These are phyloP conservation scores for Escallonia herrerae DNA, from an alignment of 129 eudicot species.

Conservation along the genomic window DNA sequence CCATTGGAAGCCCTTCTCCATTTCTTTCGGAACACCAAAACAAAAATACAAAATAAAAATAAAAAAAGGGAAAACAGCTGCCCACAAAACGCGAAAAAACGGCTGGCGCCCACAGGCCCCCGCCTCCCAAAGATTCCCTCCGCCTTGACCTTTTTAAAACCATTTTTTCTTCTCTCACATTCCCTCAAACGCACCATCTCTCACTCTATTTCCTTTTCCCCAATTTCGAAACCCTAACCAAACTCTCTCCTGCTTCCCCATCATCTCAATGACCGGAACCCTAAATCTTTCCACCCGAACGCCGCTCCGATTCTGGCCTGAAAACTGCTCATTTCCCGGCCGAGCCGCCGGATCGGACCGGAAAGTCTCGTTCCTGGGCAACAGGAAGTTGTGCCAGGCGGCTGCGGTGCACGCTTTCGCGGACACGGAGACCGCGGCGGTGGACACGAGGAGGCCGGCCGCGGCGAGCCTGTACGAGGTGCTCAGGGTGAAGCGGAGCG, in stretches of 20 bases:
- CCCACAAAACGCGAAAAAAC: conserved; percentile 1
- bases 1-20: no score
- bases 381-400: conserved; percentile 10
- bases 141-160: neutral
- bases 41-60: no score
- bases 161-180: neutral
- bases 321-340: neutral
- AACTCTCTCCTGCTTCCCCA: no score
- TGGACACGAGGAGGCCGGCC: neutral
- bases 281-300: neutral
- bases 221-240: neutral
- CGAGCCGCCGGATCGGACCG: neutral
- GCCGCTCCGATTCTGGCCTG: neutral
- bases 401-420: conserved; percentile 27
- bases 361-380: neutral
- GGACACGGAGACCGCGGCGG: conserved; percentile 20
- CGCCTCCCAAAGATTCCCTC: neutral
- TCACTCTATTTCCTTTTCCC: neutral
- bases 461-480: conserved; percentile 48
- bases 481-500: conserved; percentile 47
- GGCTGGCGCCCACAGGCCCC: conserved; percentile 6
- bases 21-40: no score
- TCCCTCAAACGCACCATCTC: neutral
- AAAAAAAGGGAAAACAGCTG: neutral
- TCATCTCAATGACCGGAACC: neutral